These are phyloP conservation scores for Periconia macrospinosa DNA, from an alignment of 2,329 filamentous ascomycete genomes.

Conservation along the genomic window DNA sequence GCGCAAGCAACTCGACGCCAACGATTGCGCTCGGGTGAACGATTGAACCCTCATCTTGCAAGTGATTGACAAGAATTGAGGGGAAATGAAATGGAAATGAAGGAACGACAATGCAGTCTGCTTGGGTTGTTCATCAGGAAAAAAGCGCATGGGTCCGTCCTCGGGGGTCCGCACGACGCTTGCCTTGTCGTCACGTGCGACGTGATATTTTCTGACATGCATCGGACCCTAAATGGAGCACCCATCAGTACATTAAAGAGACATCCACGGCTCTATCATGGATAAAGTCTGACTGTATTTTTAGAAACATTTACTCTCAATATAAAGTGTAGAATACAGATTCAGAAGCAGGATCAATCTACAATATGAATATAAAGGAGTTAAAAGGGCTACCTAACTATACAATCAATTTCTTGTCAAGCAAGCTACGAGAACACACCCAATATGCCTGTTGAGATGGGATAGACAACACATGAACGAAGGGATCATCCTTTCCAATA, in stretches of 20 bases:
- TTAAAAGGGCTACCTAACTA: neutral
- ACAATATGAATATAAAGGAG: neutral
- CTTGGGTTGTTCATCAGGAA: conserved; percentile 11
- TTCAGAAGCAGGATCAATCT: too few relatives aligned
- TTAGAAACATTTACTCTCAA: too few relatives aligned
- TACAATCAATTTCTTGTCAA: neutral
- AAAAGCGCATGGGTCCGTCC: neutral
- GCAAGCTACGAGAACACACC: neutral
- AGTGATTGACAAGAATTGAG: conserved; percentile 10
- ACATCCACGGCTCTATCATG: neutral
- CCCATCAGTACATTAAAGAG: too few relatives aligned
- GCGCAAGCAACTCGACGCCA: conserved; percentile 33
- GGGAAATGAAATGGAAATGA: conserved; percentile 21
- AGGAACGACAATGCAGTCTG: conserved; percentile 30
- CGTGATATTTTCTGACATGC: neutral
- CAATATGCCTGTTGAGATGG: neutral
- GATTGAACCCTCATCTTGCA: conserved; percentile 37
- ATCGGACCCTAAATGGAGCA: neutral
- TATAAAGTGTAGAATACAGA: too few relatives aligned
- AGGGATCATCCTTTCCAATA: neutral
- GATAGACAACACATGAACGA: neutral
- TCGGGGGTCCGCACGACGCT: neutral
- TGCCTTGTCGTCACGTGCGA: neutral
- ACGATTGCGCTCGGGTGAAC: conserved; percentile 36
- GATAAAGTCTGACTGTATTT: too few relatives aligned